Evolutionary conservation across 2,329 filamentous ascomycete genomes (phyloP), one percentile per base, ranked within the genome.

Genomic region (Sporothrix curviconia): DNA sequence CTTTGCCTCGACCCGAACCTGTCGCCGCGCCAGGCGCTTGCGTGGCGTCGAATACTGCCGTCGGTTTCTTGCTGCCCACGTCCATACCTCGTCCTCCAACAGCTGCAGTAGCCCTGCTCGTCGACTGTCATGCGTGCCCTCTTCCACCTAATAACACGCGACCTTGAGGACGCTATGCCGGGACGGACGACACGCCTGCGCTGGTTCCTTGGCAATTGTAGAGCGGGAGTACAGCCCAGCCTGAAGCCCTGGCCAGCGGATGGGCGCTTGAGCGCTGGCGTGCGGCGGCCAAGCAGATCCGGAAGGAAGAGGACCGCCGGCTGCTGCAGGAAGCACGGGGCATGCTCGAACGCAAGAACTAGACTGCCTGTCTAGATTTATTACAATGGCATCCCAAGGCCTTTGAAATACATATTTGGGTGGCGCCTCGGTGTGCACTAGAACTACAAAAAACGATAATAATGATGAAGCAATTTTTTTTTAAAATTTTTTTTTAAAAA

Each of bases 191-290:
- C 60, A 24, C 71, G 72, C 17, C 59, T 76, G 42, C 62, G 62
- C 44, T 74, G 71, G 71, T 66, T 70, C 53, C 44, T 76, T 24
- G 57, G 59, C 19, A n/a, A 46, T 73, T 17, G 57, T 76, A 14
- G 42, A 65, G 44, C 61, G 61, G 17, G 62, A 69, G 15, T 61
- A 67, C 46, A 65, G 67, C 14, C 39, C 58, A 1, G 60, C 63
- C n/a, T 8, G 55, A 63, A 15, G 65, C 65, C 1, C 28, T 51
- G 24, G 49, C 60, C 14, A 64, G 64, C 25, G 65, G 58, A 7
- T 57, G 51, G 61, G 67, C 59, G 8, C 52, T 66, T 52, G 61
- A 39, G 51, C 59, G 61, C 51, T 71, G 67, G 56, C 65, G 65
- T 43, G 42, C 57, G 25, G 64, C 57, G 60, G 57, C 57, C 40